Evolutionary conservation across 1,284 basidiomycete species (phyloP), one percentile per base, ranked within the genome.

Genomic region (Papiliotrema laurentii): DNA sequence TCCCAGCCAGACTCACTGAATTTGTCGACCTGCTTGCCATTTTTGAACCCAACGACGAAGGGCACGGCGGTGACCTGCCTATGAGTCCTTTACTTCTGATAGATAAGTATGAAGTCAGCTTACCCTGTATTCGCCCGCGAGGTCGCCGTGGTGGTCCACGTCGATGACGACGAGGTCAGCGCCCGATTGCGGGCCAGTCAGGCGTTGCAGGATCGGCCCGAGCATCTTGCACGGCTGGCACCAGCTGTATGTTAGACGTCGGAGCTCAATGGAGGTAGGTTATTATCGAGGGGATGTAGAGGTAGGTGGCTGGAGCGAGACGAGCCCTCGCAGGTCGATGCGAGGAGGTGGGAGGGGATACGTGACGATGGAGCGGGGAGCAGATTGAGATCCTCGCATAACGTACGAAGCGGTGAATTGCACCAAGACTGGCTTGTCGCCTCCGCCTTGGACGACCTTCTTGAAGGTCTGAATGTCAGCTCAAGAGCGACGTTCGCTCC

Each of bases 221-320:
- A 74, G 66, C 16, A 74, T 66, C 37, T 65, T 60, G 55, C 72
- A 74, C 19, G 72, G 72, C 49, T 70, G 68, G 54, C 72, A 74
- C 72, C 72, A 74, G 40, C 71, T 73, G 45, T 11, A 2, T 21
- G 21, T 39, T 31, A 47, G 45, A 4, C 16, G 9, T n/a, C 18
- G 10, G 5, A 19, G 16, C 13, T 1, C n/a, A 21, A 34, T 5
- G 16, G 21, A 21, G 24, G 13, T 26, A 11, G 24, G 9, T 11
- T 18, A n/a, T n/a, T n/a, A n/a, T n/a, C n/a, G n/a, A n/a, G n/a
- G n/a, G n/a, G n/a, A n/a, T n/a, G n/a, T n/a, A n/a, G n/a, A n/a
- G n/a, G n/a, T n/a, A n/a, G n/a, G n/a, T n/a, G n/a, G n/a, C n/a
- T n/a, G n/a, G n/a, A n/a, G n/a, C n/a, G n/a, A n/a, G n/a, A n/a